Conservation (phyloP, 441 rosid species). For the Arabidopsis lyrata region DNA sequence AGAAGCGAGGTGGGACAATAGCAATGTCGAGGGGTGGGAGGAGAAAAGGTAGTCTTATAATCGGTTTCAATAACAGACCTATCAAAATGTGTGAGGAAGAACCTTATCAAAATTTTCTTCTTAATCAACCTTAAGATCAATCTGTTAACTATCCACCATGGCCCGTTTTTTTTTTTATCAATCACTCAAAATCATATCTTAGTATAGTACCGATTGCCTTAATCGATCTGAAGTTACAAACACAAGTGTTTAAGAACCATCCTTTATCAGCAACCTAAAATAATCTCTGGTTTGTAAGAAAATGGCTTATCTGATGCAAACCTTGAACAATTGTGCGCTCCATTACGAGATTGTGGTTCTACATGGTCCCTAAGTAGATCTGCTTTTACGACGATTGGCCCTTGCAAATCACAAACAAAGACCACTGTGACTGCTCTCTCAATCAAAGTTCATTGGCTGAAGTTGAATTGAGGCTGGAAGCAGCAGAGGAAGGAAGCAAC, state of each 20-base stretch:
- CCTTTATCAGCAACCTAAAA: too few relatives aligned
- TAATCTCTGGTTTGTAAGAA: not conserved
- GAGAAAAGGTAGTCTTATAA: slow-evolving; percentile 28
- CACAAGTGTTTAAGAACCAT: too few relatives aligned
- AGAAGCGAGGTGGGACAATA: slow-evolving; percentile 39
- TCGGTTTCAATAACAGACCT: not conserved
- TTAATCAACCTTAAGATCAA: not conserved
- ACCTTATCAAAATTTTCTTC: not conserved
- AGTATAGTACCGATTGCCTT: too few relatives aligned
- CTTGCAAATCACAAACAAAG: not conserved
- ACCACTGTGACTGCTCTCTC: not conserved
- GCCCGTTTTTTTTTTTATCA: too few relatives aligned
- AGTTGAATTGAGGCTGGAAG: not conserved
- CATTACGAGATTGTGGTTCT: not conserved
- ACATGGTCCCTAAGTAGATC: not conserved
- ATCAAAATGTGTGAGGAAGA: slow-evolving; percentile 4
- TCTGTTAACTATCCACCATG: slow-evolving; percentile 28
- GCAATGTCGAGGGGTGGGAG: slow-evolving; percentile 39
- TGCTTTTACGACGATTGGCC: not conserved
- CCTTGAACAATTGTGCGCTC: not conserved
- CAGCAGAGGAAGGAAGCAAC: slow-evolving; percentile 9
- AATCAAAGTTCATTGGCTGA: not conserved
- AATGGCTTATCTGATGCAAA: slow-evolving; percentile 9
- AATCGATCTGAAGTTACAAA: too few relatives aligned
- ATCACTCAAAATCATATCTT: too few relatives aligned